Base-by-base conservation (phyloP, 805 yeast genomes). In the Starmerella stigmatis region DNA sequence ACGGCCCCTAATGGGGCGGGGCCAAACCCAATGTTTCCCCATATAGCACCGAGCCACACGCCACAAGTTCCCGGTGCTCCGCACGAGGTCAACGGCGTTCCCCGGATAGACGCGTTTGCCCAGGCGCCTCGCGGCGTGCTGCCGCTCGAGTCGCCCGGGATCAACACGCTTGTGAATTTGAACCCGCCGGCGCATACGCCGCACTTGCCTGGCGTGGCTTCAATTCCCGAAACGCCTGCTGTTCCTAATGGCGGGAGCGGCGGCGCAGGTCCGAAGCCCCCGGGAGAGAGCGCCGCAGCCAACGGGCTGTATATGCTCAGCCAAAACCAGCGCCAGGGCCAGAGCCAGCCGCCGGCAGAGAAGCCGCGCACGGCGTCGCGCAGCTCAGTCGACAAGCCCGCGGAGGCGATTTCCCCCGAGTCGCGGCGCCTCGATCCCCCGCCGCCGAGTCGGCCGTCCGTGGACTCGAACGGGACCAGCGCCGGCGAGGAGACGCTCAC, bases 281-380 rank as follows among this genome's bases (percentile, higher is more conserved):
- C 9, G 35, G 48, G 34, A 5, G 50, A 36, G 22, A 38, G 30
- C 41, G 40, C 50, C 5, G 50, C 50, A 5, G 65, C 61, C 12
- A 60, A 61, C 30, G 63, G 66, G 5, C 49, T 62, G 22, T 62
- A 50, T 49, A 37, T 61, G 55, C 54, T 62, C 25, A 55, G 60
- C 40, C 37, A 32, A 16, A 53, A 46, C 26, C 37, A 19, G 21
- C n/a, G n/a, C n/a, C n/a, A n/a, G n/a, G n/a, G n/a, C n/a, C n/a
- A n/a, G n/a, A n/a, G n/a, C n/a, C n/a, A n/a, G n/a, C n/a, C n/a
- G n/a, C 17, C 19, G 19, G 15, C 38, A 34, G 38, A 34, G 16
- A 34, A 22, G 19, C 8, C 27, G 20, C 19, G 19, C 11, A 13
- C 8, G 21, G 5, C 27, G 9, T 27, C 29, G 7, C n/a, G 7